These are phyloP conservation scores for Talaromyces funiculosus DNA, from an alignment of 2,329 filamentous ascomycete genomes.

Conservation along the genomic window DNA sequence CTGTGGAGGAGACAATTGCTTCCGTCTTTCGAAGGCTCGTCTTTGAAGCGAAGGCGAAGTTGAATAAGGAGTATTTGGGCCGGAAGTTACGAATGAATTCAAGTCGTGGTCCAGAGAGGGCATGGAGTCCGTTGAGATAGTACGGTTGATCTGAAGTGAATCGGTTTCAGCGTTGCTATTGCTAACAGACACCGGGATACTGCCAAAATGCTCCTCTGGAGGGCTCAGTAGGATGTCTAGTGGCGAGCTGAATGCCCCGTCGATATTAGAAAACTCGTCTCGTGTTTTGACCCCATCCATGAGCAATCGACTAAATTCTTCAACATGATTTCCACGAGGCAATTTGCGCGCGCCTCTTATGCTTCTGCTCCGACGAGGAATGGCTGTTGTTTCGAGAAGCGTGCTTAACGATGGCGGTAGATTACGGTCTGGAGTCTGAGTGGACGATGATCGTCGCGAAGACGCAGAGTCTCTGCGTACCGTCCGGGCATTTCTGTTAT, in stretches of 20 bases:
- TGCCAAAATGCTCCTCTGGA: constrained; percentile 43
- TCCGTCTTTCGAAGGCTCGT: constrained; percentile 35
- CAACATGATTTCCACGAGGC: constrained; percentile 38
- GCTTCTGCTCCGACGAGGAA: constrained; percentile 42
- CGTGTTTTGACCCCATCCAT: constrained; percentile 48
- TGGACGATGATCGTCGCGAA: constrained; percentile 24
- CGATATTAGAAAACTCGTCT: constrained; percentile 39
- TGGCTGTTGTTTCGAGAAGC: constrained; percentile 54
- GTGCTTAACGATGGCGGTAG: constrained; percentile 53
- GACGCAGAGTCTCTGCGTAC: constrained; percentile 15
- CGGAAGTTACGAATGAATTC: constrained; percentile 44
- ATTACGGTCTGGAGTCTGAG: constrained; percentile 33
- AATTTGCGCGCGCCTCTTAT: constrained; percentile 35
- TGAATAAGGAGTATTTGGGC: constrained; percentile 40
- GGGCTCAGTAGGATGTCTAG: constrained; percentile 54
- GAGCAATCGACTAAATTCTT: constrained; percentile 53
- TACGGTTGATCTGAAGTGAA: constrained; percentile 41
- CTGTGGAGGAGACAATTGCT: constrained; percentile 48
- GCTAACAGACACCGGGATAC: constrained; percentile 32
- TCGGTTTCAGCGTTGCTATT: constrained; percentile 45
- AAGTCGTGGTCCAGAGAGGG: constrained; percentile 49
- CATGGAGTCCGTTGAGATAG: constrained; percentile 54
- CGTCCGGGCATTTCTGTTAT: constrained; percentile 17
- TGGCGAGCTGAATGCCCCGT: constrained; percentile 40
- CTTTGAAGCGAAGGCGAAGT: constrained; percentile 34